Evolutionary conservation across 768 basidiomycete genomes (phyloP).

Genomic region (Macrolepiota fuliginosa): DNA sequence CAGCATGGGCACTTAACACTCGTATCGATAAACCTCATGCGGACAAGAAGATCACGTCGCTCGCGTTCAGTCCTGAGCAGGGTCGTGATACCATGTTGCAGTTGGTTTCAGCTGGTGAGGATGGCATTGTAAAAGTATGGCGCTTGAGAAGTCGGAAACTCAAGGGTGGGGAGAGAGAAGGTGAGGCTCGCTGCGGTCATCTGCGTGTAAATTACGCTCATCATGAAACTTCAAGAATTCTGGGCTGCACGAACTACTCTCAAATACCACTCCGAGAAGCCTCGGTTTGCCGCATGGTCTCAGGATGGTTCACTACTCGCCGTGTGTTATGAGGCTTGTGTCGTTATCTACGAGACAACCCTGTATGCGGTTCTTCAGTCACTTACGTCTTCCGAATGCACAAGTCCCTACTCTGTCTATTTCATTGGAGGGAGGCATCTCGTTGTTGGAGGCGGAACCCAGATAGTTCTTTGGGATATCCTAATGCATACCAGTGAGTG

Average conservation of each 20-base stretch:
- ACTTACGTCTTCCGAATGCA: constrained; percentile 56
- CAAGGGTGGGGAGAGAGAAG: constrained; percentile 27
- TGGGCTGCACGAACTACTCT: constrained; percentile 83
- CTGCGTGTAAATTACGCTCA: not conserved
- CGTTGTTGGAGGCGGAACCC: constrained; percentile 44
- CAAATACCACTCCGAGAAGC: constrained; percentile 63
- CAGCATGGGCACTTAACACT: constrained; percentile 77
- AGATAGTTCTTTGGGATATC: constrained; percentile 73
- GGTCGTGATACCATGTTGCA: constrained; percentile 30
- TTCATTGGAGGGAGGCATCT: constrained; percentile 81
- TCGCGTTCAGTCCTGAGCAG: constrained; percentile 64
- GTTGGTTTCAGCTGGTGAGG: constrained; percentile 73
- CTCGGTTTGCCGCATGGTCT: constrained; percentile 74
- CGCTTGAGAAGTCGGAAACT: constrained; percentile 44
- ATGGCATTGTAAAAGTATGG: constrained; percentile 83
- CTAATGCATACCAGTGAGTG: constrained; percentile 56
- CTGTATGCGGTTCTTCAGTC: constrained; percentile 59
- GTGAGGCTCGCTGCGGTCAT: constrained; percentile 35
- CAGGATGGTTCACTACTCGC: constrained; percentile 84
- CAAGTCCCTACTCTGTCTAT: constrained; percentile 38
- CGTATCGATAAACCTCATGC: constrained; percentile 90
- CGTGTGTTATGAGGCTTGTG: constrained; percentile 60
- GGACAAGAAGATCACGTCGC: constrained; percentile 50
- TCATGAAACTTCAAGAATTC: constrained; percentile 41
- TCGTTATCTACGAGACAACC: constrained; percentile 73